Evolutionary conservation across 352 stramenopile species (phyloP).

Genomic region (Peronospora belbahrii): DNA sequence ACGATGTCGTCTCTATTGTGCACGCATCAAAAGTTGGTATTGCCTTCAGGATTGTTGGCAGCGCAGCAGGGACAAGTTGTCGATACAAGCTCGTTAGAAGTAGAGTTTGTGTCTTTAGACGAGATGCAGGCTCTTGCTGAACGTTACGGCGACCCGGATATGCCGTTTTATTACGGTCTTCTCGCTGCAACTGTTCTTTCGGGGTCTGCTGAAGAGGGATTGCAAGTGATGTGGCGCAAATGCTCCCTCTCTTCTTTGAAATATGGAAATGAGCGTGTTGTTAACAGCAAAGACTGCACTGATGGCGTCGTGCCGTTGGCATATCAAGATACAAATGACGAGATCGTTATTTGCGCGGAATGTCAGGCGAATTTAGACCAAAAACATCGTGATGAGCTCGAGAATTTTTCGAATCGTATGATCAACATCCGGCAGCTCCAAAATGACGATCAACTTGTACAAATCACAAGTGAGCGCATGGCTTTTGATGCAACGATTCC

Average conservation of each 20-base stretch:
- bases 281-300: slow-evolving; percentile 12
- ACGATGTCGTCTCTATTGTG: slow-evolving; percentile 35
- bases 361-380: slow-evolving; percentile 41
- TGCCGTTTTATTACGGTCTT: slow-evolving; percentile 42
- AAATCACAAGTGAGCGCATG: slow-evolving; percentile 34
- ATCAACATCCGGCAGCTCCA: slow-evolving; percentile 62
- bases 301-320: slow-evolving; percentile 22
- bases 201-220: slow-evolving; percentile 7
- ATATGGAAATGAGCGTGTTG: slow-evolving; percentile 17
- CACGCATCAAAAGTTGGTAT: slow-evolving; percentile 43
- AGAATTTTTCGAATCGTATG: slow-evolving; percentile 59
- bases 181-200: slow-evolving; percentile 10
- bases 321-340: slow-evolving; percentile 25
- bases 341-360: slow-evolving; percentile 32
- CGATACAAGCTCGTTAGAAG: slow-evolving; percentile 33
- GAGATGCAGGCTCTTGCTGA: slow-evolving; percentile 54
- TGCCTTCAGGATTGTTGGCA: slow-evolving; percentile 38
- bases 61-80: slow-evolving; percentile 37
- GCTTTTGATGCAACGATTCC: slow-evolving; percentile 30
- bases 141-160: slow-evolving; percentile 45
- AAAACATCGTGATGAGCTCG: slow-evolving; percentile 35
- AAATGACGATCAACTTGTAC: slow-evolving; percentile 43
- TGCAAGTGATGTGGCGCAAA: slow-evolving; percentile 34
- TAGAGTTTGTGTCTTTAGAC: slow-evolving; percentile 52
- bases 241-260: slow-evolving; percentile 37